Conservation (phyloP, 2,329 filamentous ascomycete genomes). For the Pestalotiopsis sp. region DNA sequence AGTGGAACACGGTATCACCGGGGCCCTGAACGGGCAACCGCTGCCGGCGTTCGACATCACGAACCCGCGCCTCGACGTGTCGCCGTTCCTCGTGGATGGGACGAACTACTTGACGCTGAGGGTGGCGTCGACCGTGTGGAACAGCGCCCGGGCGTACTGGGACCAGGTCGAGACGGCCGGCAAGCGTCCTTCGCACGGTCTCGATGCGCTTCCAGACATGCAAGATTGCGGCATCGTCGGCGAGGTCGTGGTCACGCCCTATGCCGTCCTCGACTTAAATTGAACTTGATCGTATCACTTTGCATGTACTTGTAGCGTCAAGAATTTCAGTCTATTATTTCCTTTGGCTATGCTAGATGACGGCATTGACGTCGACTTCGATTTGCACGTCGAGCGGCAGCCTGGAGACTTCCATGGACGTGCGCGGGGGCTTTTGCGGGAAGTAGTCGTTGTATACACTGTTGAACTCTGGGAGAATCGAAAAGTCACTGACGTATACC, state of each 20-base stretch:
- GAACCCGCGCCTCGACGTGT: background rate
- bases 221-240: background rate
- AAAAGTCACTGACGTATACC: constrained; percentile 3
- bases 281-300: background rate
- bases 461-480: constrained; percentile 1
- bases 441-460: background rate
- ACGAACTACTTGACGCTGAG: background rate
- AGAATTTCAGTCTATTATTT: too few species aligned
- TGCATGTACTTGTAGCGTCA: background rate
- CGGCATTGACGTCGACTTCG: background rate
- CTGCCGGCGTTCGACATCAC: background rate
- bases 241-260: background rate
- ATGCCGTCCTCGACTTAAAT: background rate
- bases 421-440: background rate
- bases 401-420: background rate
- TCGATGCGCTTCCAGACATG: background rate
- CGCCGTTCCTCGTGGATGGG: background rate
- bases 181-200: background rate
- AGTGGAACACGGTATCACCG: background rate
- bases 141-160: background rate
- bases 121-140: background rate
- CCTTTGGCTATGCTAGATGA: background rate
- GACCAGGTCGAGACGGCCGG: background rate
- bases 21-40: background rate
- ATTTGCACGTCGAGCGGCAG: background rate